Evolutionary conservation across 805 yeast genomes (phyloP).

Genomic region (Yarrowia phangngaensis): DNA sequence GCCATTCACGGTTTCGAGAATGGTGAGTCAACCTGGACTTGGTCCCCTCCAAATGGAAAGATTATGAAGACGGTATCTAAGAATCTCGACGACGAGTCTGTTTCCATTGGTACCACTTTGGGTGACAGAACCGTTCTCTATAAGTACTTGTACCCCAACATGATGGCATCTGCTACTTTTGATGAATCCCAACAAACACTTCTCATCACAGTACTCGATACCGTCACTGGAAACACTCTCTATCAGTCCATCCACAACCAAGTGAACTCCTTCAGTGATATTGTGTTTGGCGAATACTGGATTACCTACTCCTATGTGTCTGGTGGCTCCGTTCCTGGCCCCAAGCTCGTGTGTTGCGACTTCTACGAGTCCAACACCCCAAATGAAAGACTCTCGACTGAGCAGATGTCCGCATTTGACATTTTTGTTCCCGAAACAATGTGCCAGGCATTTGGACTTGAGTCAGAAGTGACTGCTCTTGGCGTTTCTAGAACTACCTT

Average conservation of each 20-base stretch:
- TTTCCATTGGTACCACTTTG: slow-evolving; percentile 64
- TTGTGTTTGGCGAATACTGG: slow-evolving; percentile 81
- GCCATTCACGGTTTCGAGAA: slow-evolving; percentile 30
- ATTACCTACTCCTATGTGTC: slow-evolving; percentile 63
- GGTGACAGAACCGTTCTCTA: slow-evolving; percentile 71
- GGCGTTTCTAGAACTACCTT: slow-evolving; percentile 55
- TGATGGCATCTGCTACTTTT: slow-evolving; percentile 51
- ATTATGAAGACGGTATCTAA: slow-evolving; percentile 45
- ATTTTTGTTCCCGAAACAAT: slow-evolving; percentile 48
- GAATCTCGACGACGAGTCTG: slow-evolving; percentile 43
- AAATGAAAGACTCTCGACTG: slow-evolving; percentile 43
- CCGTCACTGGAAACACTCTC: slow-evolving; percentile 63
- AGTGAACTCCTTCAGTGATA: slow-evolving; percentile 45
- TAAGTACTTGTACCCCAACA: slow-evolving; percentile 75
- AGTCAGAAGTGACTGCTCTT: slow-evolving; percentile 56
- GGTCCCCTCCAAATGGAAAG: slow-evolving; percentile 39
- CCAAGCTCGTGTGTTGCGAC: slow-evolving; percentile 68
- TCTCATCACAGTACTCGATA: slow-evolving; percentile 56
- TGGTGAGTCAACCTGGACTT: slow-evolving; percentile 42
- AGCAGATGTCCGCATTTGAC: slow-evolving; percentile 41
- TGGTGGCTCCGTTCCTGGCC: slow-evolving; percentile 48
- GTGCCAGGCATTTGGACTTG: slow-evolving; percentile 53
- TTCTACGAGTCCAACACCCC: slow-evolving; percentile 65
- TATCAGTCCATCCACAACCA: slow-evolving; percentile 45
- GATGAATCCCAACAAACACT: slow-evolving; percentile 39